Percentiles rank a stretch among this genome's conserved stretches.
These are phyloP conservation scores for Colletotrichum sp. DNA, from an alignment of 2,329 filamentous ascomycete species.

Conservation along the genomic window DNA sequence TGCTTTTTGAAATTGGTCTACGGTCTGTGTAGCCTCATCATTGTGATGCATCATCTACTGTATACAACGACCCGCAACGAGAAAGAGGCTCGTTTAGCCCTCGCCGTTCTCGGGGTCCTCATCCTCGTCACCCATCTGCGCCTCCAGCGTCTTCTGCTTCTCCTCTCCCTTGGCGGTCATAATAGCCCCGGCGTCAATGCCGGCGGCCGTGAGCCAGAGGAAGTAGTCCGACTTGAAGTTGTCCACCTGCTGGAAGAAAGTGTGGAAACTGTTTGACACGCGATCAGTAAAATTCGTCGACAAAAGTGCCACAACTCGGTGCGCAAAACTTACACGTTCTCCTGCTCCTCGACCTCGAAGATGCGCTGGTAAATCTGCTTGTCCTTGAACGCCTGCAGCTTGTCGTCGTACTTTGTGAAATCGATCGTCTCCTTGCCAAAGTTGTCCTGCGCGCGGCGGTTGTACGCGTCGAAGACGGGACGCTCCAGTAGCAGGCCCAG, in stretches of 20 bases:
- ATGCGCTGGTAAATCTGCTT: conserved; percentile 90
- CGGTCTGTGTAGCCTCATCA: not conserved
- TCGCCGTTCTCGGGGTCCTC: conserved; percentile 52
- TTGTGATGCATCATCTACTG: not conserved
- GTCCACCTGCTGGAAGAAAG: conserved; percentile 81
- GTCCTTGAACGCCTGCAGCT: conserved; percentile 90
- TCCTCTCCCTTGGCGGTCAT: conserved; percentile 45
- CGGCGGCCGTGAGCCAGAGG: conserved; percentile 75
- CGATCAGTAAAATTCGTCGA: conserved; percentile 15
- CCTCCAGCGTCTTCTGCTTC: conserved; percentile 38
- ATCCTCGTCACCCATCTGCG: conserved; percentile 46
- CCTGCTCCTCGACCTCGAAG: conserved; percentile 86
- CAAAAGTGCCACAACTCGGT: not conserved
- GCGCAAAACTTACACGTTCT: conserved; percentile 73
- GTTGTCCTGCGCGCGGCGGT: conserved; percentile 69
- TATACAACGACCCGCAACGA: not conserved
- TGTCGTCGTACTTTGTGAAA: conserved; percentile 77
- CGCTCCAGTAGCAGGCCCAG: conserved; percentile 87
- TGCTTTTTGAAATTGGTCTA: not conserved
- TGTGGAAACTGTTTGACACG: conserved; percentile 63
- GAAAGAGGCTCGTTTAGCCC: conserved; percentile 30
- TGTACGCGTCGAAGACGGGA: conserved; percentile 91
- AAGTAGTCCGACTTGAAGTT: conserved; percentile 75
- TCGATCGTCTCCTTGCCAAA: conserved; percentile 73
- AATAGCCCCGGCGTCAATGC: conserved; percentile 64